Evolutionary conservation across 2,329 filamentous ascomycete genomes (phyloP).

Genomic region (Phyllosticta ampelicida): DNA sequence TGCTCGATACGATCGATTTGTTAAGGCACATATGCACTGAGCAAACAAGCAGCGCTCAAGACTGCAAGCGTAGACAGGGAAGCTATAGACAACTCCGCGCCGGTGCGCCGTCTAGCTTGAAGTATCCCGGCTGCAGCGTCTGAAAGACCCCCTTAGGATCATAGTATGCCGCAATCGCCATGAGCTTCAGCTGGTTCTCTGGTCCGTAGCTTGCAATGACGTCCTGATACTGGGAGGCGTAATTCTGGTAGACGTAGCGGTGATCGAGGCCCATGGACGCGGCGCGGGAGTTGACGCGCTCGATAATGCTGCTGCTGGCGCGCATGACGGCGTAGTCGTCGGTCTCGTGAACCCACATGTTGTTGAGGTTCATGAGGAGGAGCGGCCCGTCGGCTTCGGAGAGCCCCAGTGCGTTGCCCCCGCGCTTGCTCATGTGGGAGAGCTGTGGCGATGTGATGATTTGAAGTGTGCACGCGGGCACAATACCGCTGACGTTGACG

Average conservation of each 20-base stretch:
- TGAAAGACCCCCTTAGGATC: constrained; percentile 34
- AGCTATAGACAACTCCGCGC: background rate
- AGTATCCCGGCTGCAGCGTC: constrained; percentile 32
- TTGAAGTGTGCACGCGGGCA: constrained; percentile 18
- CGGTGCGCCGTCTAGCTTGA: constrained; percentile 28
- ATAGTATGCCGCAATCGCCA: constrained; percentile 26
- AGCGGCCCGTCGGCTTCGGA: constrained; percentile 16
- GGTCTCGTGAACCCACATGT: constrained; percentile 16
- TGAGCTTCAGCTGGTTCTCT: constrained; percentile 25
- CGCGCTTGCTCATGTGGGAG: constrained; percentile 15
- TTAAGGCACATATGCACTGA: background rate
- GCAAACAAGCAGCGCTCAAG: background rate
- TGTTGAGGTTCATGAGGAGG: constrained; percentile 15
- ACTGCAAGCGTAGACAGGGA: background rate
- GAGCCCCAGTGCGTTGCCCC: constrained; percentile 24
- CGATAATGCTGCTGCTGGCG: constrained; percentile 15
- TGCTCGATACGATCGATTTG: too few relatives aligned
- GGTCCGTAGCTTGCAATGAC: constrained; percentile 33
- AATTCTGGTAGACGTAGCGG: constrained; percentile 38
- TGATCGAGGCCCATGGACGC: constrained; percentile 16
- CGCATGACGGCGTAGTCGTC: constrained; percentile 19
- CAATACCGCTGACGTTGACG: constrained; percentile 14
- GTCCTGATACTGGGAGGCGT: constrained; percentile 35
- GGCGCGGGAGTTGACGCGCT: constrained; percentile 12
- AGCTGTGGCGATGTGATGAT: constrained; percentile 19